Conservation (phyloP, 257 asterid species). For the Nicotiana otophora region DNA sequence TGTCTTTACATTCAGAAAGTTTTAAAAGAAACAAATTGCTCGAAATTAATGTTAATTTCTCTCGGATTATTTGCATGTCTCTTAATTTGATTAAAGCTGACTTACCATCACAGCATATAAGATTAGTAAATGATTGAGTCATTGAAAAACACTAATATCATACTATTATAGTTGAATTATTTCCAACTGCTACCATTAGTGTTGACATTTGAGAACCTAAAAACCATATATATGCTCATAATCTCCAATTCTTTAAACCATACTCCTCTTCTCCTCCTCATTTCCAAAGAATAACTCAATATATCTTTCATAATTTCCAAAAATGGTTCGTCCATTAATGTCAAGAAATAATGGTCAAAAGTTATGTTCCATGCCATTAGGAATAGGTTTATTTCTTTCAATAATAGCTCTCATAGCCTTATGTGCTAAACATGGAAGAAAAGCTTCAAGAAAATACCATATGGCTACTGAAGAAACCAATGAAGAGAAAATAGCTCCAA, state of each 20-base stretch:
- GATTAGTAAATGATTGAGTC: neutral
- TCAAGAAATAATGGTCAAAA: slow-evolving; percentile 10
- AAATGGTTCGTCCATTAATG: slow-evolving; percentile 50
- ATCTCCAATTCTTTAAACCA: neutral
- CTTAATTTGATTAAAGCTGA: neutral
- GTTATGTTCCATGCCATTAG: slow-evolving; percentile 38
- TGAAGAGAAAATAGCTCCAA: slow-evolving; percentile 20
- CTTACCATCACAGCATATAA: neutral
- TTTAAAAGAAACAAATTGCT: neutral
- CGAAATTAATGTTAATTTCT: neutral
- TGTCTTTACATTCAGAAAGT: neutral
- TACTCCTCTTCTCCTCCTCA: neutral
- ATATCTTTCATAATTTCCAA: neutral
- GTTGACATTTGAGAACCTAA: neutral
- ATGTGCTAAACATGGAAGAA: slow-evolving; percentile 54
- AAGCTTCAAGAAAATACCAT: slow-evolving; percentile 16
- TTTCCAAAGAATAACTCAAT: neutral
- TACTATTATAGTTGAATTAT: slow-evolving; percentile 7
- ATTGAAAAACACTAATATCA: neutral
- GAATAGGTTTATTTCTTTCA: slow-evolving; percentile 53
- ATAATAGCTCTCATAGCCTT: slow-evolving; percentile 46
- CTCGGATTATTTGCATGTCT: too few species aligned
- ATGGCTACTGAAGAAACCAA: neutral
- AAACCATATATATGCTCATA: neutral
- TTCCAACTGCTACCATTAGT: slow-evolving; percentile 33